phyloP scores from a whole-genome alignment of 495 filamentous ascomycete species.

The Talaromyces nanjingensis region DNA sequence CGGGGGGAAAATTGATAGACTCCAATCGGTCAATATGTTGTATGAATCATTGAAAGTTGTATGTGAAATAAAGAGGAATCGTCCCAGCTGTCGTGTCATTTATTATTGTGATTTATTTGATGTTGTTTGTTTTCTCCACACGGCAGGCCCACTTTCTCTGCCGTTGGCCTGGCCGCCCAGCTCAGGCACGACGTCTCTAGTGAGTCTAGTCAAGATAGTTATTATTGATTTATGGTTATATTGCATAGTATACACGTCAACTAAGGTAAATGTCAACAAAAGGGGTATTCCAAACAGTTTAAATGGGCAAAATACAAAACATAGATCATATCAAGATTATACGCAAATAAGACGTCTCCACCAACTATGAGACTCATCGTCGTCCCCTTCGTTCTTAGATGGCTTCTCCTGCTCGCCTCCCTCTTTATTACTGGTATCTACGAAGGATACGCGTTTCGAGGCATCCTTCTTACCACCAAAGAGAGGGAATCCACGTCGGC shows the following conservation, averaged over 20 bases:
- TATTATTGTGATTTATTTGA: neutral
- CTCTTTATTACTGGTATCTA: conserved; percentile 3
- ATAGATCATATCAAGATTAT: conserved; percentile 3
- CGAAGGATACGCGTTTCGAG: neutral
- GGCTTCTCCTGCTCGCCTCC: conserved; percentile 9
- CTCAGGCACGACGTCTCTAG: no score
- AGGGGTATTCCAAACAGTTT: conserved; percentile 7
- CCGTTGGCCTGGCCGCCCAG: neutral
- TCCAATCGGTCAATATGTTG: neutral
- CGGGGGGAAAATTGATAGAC: neutral
- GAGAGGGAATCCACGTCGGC: neutral
- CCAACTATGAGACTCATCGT: conserved; percentile 9
- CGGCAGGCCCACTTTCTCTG: conserved; percentile 4
- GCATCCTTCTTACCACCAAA: neutral
- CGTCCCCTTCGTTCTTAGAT: conserved; percentile 5
- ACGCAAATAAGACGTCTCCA: conserved; percentile 20
- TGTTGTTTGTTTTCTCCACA: conserved; percentile 11
- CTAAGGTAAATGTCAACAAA: neutral
- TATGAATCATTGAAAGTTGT: neutral
- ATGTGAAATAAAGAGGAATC: neutral
- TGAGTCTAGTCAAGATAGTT: no score
- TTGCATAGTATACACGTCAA: neutral
- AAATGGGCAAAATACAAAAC: neutral
- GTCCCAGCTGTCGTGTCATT: neutral
- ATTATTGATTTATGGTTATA: neutral